Evolutionary conservation across 179 eudicot species (phyloP).

Genomic region (Corrigiola litoralis): DNA sequence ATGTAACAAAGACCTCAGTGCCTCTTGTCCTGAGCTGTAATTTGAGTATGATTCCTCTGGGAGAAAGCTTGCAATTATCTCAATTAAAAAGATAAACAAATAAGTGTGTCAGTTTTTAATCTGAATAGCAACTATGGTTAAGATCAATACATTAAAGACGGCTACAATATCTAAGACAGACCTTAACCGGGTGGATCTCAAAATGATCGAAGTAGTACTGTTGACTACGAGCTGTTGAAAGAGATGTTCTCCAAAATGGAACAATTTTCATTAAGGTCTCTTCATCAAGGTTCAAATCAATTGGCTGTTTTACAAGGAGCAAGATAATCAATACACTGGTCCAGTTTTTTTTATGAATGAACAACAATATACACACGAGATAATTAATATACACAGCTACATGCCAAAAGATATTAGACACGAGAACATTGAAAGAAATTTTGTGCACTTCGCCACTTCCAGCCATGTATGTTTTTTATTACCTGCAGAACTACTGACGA

Average conservation of each 20-base stretch:
- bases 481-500: conserved; percentile 87
- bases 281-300: conserved; percentile 91
- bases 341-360: background rate
- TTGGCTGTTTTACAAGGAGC: conserved; percentile 52
- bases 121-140: background rate
- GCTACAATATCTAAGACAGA: conserved; percentile 25
- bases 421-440: no score
- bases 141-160: conserved; percentile 2
- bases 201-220: conserved; percentile 96
- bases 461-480: conserved; percentile 9
- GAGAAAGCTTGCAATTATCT: conserved; percentile 94
- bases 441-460: background rate
- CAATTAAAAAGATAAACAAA: conserved; percentile 14
- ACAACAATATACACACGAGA: background rate
- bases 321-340: conserved; percentile 6
- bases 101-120: conserved; percentile 17
- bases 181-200: conserved; percentile 97
- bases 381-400: background rate
- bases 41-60: conserved; percentile 83
- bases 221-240: conserved; percentile 60
- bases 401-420: no score
- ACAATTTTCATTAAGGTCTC: conserved; percentile 86
- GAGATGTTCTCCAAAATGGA: conserved; percentile 92
- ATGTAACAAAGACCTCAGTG: conserved; percentile 80
- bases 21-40: conserved; percentile 87